Conservation (phyloP, 2,329 filamentous ascomycete genomes). For the Sporothrix phasma region DNA sequence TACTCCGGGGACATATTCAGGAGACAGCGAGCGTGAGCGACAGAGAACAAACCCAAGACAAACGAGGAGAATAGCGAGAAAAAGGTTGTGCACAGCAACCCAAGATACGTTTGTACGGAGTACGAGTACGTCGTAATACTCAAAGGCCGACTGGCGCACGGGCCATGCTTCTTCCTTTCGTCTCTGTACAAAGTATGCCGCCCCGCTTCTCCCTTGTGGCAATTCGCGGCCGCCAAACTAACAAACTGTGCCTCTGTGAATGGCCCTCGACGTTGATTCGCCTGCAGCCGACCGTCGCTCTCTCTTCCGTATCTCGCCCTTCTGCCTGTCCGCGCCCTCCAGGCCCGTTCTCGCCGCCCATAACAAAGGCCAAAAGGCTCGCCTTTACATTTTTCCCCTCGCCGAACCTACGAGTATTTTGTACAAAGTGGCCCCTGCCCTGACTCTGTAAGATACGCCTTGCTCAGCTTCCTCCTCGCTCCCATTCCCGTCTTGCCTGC, state of each 20-base stretch:
- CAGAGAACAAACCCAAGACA: background rate
- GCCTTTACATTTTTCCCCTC: slow-evolving; percentile 19
- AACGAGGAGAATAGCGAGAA: background rate
- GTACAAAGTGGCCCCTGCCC: background rate
- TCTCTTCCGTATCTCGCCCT: background rate
- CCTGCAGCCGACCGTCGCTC: background rate
- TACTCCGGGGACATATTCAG: no score
- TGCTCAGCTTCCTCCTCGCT: background rate
- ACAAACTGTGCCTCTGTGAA: slow-evolving; percentile 1
- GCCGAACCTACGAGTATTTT: slow-evolving; percentile 7
- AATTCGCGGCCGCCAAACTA: background rate
- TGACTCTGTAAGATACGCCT: background rate
- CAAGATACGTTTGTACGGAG: no score
- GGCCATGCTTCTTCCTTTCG: background rate
- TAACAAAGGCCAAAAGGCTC: background rate
- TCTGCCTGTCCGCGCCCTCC: background rate
- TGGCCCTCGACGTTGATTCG: slow-evolving; percentile 1
- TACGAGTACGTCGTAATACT: background rate
- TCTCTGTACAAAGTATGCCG: background rate
- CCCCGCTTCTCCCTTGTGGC: slow-evolving; percentile 7
- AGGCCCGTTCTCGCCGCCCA: background rate
- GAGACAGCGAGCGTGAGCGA: background rate
- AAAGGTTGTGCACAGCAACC: no score
- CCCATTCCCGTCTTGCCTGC: background rate
- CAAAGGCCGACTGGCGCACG: background rate